A percentile compares a stretch with the other conserved stretches of the same genome.
Evolutionary conservation across 805 yeast genomes (phyloP).

Genomic region (Dipodascus geniculatus): DNA sequence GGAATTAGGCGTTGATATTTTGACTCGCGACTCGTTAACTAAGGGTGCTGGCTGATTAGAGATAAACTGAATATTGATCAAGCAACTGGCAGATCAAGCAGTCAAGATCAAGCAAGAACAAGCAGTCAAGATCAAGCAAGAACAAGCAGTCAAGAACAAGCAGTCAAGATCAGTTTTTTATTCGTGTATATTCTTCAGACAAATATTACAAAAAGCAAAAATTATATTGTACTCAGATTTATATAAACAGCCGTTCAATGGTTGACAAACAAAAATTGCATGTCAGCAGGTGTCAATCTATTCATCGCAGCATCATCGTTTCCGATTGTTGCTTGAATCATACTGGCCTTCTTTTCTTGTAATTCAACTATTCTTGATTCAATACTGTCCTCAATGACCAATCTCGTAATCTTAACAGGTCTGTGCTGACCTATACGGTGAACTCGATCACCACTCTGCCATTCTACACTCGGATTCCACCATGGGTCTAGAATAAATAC

Average conservation of each 20-base stretch:
- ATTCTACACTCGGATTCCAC: slow-evolving; percentile 99
- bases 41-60: no score
- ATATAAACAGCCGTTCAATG: slow-evolving; percentile 25
- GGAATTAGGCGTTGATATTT: no score
- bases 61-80: no score
- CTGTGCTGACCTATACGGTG: slow-evolving; percentile 94
- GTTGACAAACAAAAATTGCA: slow-evolving; percentile 87
- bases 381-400: slow-evolving; percentile 92
- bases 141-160: no score
- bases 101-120: no score
- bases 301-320: slow-evolving; percentile 86
- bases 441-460: slow-evolving; percentile 97
- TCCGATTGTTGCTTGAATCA: slow-evolving; percentile 95
- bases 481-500: slow-evolving; percentile 95
- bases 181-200: no score
- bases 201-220: no score
- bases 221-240: no score
- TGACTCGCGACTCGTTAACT: no score
- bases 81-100: no score
- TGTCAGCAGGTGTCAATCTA: slow-evolving; percentile 81
- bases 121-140: no score
- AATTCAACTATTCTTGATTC: slow-evolving; percentile 92
- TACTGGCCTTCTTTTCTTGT: slow-evolving; percentile 94
- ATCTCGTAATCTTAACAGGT: slow-evolving; percentile 84
- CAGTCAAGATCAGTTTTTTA: no score